Base-by-base conservation (phyloP, 2,329 filamentous ascomycete species). In the Botrytis tulipae region DNA sequence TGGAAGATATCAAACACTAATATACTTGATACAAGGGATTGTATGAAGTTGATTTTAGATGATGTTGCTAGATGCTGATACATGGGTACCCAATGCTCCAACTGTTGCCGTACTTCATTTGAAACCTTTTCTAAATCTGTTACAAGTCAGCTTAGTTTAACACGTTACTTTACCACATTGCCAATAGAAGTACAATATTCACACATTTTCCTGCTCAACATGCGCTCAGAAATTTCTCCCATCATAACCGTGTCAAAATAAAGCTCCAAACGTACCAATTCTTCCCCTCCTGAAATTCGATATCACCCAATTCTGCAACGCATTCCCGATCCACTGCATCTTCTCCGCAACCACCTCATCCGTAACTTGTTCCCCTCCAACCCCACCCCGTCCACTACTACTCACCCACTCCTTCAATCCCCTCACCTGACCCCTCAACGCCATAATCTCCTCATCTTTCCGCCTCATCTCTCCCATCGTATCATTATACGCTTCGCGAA, bases 231-330 rank as follows among this genome's bases (percentile, higher is more conserved):
- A 29, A 61, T 3, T 51, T 14, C 22, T 25, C 4, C 29, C 40
- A n/a, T 8, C n/a, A 46, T n/a, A 16, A 18, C 14, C 25, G 35
- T 66, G 10, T 18, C 46, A 70, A 54, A 62, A 48, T 46, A 46
- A 63, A 68, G 16, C 66, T 32, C 42, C 22, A 71, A 73, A 76
- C 77, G 44, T 80, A 82, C 82, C 78, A 70, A 91, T 82, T 82
- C 87, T 91, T 20, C 87, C 85, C 75, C 87, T 88, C 70, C 91
- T 86, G 76, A 92, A 93, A 79, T 92, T 88, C 40, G 88, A 87
- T 77, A 93, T 89, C 5, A 91, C 88, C 91, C 91, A 94, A 78
- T 93, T 93, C 82, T 93, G 91, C 77, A 93, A 82, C 37, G 90
- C 88, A 78, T 93, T 91, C 32, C 88, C 88, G 65, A 93, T 80